Evolutionary conservation across 2,329 filamentous ascomycete genomes (phyloP), one percentile per base, ranked within the genome.

Genomic region (Fusarium nisikadoi): DNA sequence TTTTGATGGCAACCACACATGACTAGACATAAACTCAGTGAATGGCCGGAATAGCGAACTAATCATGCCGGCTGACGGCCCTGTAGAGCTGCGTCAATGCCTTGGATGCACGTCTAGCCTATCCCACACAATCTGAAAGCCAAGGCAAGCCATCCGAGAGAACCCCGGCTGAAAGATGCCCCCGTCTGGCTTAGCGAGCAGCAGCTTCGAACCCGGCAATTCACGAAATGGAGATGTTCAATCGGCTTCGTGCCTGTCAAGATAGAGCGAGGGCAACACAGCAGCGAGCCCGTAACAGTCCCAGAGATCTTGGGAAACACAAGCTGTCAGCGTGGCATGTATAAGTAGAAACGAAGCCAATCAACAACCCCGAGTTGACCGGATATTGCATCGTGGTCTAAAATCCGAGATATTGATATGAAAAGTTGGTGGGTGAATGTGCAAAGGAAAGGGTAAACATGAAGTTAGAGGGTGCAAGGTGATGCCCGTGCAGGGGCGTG

Each of bases 51-150:
- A 53, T 23, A 8, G 57, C 69, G 71, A 68, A 64, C 67, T 71
- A 69, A 67, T 64, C 59, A 69, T 64, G 63, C 66, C 52, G 62
- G 53, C 55, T 70, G 64, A 63, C 46, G 70, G 70, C 77, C 80
- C 80, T 81, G 80, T 73, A 79, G 63, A 66, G 68, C 65, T 81
- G 80, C 80, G 79, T 83, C 80, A 82, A 83, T 82, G 81, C 81
- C 77, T 81, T 82, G 75, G 73, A 77, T 81, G 80, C 79, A 78
- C 62, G 62, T 68, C 70, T 68, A 72, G 62, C 70, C 57, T 71
- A 59, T 65, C 73, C 73, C 73, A 62, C 73, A 72, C 67, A 68
- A 59, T 68, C 57, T 52, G 38, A 73, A 52, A 66, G 64, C 68
- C 72, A 65, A 64, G 65, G 52, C 65, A 76, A 73, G 70, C 73